Base-by-base conservation (phyloP, 2,329 filamentous ascomycete genomes). In the Peltaster fructicola region DNA sequence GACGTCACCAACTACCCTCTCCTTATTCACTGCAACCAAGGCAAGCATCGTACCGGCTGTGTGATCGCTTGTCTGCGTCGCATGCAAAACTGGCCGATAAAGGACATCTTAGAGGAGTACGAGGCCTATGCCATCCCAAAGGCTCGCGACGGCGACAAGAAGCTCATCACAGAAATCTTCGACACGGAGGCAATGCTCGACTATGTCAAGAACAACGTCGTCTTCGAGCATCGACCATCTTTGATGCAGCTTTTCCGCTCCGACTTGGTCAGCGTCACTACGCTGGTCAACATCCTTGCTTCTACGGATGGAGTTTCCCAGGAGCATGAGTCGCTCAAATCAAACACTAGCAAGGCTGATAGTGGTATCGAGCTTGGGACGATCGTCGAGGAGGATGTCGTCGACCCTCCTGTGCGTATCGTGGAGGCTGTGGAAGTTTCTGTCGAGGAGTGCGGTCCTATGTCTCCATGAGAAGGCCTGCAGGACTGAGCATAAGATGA, bases 11-110 rank as follows among this genome's bases (percentile, higher is more conserved):
- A 90, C 34, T 72, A 88, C 36, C 84, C 84, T 0, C 52, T 93
- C 7, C 61, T 92, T 18, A 65, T 93, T 22, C 84, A 93, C 50
- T 93, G 84, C 62, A 93, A 92, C 46, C 84, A 91, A 39, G 84
- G 84, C 45, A 88, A 79, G 64, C 84, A 93, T 45, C 75, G 84
- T 30, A 92, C 84, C 10, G 84, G 84, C 12, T 92, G 82, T 44
- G 74, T 88, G n/a, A 65, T 84, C 23, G 84, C 71, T 10, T 72
- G 77, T 29, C 63, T 90, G 33, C 72, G 82, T 34, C 79, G 77
- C 45, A 53, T 78, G 8, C 65, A 69, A 8, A 69, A 75, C 8
- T 79, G 77, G 71, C 56, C 68, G 10, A 47, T 69, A 2, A 48
- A 62, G 1, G 54, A 57, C 9, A 66, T 78, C 17, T 49, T 88